phyloP scores from a whole-genome alignment of 805 yeast species.

The Limtongia smithiae region DNA sequence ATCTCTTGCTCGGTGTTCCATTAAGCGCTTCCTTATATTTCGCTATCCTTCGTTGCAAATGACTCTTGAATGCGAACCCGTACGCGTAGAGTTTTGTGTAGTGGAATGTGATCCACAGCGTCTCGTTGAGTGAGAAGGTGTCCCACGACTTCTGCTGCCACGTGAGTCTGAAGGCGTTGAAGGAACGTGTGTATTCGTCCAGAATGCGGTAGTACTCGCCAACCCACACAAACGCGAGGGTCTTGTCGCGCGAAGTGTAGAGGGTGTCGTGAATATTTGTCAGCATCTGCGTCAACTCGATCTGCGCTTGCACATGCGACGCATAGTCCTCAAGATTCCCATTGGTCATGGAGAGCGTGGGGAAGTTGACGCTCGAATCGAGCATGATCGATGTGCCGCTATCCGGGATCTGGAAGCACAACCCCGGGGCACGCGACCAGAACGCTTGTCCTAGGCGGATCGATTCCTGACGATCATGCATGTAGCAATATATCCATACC shows the following conservation, averaged over 20 bases:
- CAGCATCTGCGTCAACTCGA: constrained; percentile 31
- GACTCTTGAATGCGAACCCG: constrained; percentile 31
- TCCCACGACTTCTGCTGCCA: constrained; percentile 29
- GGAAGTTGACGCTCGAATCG: constrained; percentile 26
- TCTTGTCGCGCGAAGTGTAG: constrained; percentile 30
- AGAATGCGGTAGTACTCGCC: constrained; percentile 31
- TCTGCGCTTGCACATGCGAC: constrained; percentile 27
- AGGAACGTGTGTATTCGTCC: constrained; percentile 31
- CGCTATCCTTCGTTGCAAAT: constrained; percentile 22
- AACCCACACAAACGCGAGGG: constrained; percentile 28
- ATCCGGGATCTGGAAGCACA: constrained; percentile 27
- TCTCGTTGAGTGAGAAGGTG: constrained; percentile 26
- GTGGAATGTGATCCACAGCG: constrained; percentile 28
- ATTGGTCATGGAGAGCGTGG: constrained; percentile 21
- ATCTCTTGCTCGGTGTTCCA: constrained; percentile 8
- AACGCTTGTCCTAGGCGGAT: constrained; percentile 31
- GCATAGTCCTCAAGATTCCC: constrained; percentile 25
- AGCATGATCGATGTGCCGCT: constrained; percentile 12
- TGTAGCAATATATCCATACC: constrained; percentile 31
- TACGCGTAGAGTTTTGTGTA: constrained; percentile 29
- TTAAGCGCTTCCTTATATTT: constrained; percentile 5
- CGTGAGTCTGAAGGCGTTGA: constrained; percentile 24
- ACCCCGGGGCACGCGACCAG: constrained; percentile 32
- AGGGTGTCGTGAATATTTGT: constrained; percentile 32
- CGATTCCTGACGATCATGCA: constrained; percentile 31